phyloP scores from a whole-genome alignment of 2,329 filamentous ascomycete genomes.

The Neonectria sp. region DNA sequence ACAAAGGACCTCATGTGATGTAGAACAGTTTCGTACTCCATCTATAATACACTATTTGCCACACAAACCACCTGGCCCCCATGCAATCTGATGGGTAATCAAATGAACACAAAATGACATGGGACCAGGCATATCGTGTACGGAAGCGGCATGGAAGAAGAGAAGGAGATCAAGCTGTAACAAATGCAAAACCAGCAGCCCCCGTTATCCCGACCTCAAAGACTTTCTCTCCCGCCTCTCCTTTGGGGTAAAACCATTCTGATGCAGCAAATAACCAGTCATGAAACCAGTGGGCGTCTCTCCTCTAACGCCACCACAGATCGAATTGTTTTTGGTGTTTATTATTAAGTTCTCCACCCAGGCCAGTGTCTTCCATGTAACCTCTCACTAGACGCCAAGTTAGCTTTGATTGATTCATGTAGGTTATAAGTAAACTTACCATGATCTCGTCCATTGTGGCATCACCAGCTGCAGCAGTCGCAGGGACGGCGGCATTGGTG shows the following conservation, averaged over 20 bases:
- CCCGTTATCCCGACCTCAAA: conserved; percentile 35
- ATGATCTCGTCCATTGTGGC: conserved; percentile 78
- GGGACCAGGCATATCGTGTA: not conserved
- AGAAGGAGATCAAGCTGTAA: conserved; percentile 40
- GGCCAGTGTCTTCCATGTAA: not conserved
- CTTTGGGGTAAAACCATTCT: conserved; percentile 39
- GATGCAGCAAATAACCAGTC: conserved; percentile 38
- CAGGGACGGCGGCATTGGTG: conserved; percentile 62
- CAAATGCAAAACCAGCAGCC: conserved; percentile 46
- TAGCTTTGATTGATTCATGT: conserved; percentile 19
- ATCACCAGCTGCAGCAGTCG: conserved; percentile 66
- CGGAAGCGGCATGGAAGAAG: conserved; percentile 26
- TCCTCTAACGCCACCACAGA: conserved; percentile 30
- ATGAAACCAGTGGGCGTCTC: conserved; percentile 30
- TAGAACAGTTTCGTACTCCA: conserved; percentile 38
- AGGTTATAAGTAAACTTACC: conserved; percentile 46
- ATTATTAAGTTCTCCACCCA: conserved; percentile 37
- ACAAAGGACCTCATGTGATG: not conserved
- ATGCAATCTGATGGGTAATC: conserved; percentile 1
- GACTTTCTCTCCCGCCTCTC: conserved; percentile 32
- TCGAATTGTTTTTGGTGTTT: conserved; percentile 41
- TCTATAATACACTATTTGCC: conserved; percentile 40
- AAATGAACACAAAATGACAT: not conserved
- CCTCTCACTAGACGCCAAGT: conserved; percentile 35
- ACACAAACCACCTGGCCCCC: conserved; percentile 6